Base-by-base conservation (phyloP, 352 stramenopile genomes). In the Phytophthora capsici region DNA sequence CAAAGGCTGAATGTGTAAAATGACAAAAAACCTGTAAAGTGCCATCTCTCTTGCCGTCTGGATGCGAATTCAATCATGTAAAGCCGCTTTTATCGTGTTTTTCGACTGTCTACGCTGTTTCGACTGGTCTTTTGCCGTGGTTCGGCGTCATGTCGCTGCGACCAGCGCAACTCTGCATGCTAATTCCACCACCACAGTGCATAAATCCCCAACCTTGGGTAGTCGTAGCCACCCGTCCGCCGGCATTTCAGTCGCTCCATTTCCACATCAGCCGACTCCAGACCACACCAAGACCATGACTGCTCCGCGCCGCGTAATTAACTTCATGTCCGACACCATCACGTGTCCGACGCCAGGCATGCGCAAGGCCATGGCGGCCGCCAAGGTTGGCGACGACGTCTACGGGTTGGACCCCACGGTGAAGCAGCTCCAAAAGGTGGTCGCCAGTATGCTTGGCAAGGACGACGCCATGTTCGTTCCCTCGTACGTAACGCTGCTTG, bases 271-370 rank as follows among this genome's bases (percentile, higher is more conserved):
- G 17, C 41, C 57, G 56, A 38, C 51, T 57, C 59, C 23, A 48
- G 44, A 44, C 26, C 44, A 64, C 38, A 46, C 13, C 50, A 60
- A 54, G 30, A 63, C 30, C 45, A 68, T 64, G 57, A 59, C 45
- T 22, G 66, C 66, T 23, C 55, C 70, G 51, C 69, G 59, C 65
- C 53, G 43, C 22, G 66, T 76, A 30, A 75, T 98, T 37, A 98
- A 99, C 83, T 82, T 99, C 55, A 82, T 98, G 47, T 98, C 86
- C 57, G 97, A 99, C 80, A 99, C 97, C 34, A 91, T 99, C 19
- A 99, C 97, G 16, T 82, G 88, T 69, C 97, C 97, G 28, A 97
- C 90, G 25, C 50, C 69, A 22, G 79, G 78, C 57, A 99, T 99
- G 97, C 80, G 96, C 13, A 77, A 93, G 49, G 75, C 83, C 13